A percentile compares a stretch with the other conserved stretches of the same genome.
Evolutionary conservation across 768 basidiomycete genomes (phyloP).

Genomic region (Boletus vinaceobasis): DNA sequence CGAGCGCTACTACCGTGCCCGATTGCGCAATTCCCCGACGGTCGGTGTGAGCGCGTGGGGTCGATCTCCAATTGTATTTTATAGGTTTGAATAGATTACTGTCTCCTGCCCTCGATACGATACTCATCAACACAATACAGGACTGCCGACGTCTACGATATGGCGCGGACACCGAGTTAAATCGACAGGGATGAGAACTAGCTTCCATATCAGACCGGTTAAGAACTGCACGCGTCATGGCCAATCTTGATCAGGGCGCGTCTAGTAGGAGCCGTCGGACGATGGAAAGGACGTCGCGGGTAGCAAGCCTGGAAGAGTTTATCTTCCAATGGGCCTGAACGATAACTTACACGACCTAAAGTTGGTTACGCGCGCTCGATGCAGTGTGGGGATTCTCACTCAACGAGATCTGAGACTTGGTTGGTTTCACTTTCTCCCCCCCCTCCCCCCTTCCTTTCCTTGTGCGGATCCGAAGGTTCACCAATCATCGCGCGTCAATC

Average conservation of each 20-base stretch:
- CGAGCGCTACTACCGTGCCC: background rate
- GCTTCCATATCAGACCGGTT: background rate
- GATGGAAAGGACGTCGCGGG: background rate
- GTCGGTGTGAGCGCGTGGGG: background rate
- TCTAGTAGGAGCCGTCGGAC: background rate
- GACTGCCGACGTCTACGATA: constrained; percentile 1
- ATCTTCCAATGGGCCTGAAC: background rate
- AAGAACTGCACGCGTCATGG: background rate
- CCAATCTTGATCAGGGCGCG: too few species aligned
- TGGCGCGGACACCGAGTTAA: background rate
- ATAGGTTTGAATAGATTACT: background rate
- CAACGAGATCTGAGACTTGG: background rate
- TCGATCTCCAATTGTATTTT: background rate
- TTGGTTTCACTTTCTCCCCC: background rate
- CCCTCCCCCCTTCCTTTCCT: background rate
- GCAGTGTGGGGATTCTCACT: background rate
- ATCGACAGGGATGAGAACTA: background rate
- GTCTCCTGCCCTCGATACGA: constrained; percentile 1
- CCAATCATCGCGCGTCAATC: constrained; percentile 2
- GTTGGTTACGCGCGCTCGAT: background rate
- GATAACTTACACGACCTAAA: background rate
- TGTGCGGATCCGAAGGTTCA: constrained; percentile 6
- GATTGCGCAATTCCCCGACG: background rate
- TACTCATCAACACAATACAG: background rate
- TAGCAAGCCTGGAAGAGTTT: background rate